Evolutionary conservation across 345 rosid genomes (phyloP).

Genomic region (Citrus cavaleriei): DNA sequence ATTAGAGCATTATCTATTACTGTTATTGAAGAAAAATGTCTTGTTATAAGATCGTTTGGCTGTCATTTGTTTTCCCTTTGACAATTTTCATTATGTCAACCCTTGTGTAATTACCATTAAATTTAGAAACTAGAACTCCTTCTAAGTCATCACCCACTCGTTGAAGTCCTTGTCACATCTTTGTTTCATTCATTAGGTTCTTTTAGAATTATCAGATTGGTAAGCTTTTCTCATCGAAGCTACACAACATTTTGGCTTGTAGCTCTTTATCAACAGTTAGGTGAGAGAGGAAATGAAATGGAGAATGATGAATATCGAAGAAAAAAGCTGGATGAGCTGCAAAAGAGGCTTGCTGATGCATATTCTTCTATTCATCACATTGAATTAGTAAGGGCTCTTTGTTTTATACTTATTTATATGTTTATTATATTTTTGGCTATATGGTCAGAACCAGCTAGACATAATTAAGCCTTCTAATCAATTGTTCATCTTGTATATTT

Average conservation of each 20-base stretch:
- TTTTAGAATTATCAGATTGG: neutral
- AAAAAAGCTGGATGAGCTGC: conserved; percentile 75
- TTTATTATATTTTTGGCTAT: neutral
- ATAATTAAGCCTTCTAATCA: neutral
- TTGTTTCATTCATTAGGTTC: neutral
- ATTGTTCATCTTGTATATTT: conserved; percentile 9
- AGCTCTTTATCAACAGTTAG: conserved; percentile 71
- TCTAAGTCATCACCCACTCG: neutral
- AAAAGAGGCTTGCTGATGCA: conserved; percentile 82
- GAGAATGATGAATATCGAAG: conserved; percentile 83
- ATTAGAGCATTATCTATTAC: neutral
- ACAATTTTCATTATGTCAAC: neutral
- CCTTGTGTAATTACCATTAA: neutral
- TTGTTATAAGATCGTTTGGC: neutral
- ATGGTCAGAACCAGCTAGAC: neutral
- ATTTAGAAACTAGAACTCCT: neutral
- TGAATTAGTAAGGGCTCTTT: conserved; percentile 54
- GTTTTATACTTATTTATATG: neutral
- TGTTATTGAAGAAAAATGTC: neutral
- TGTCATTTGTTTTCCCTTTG: neutral
- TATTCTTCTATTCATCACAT: conserved; percentile 82
- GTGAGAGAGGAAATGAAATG: conserved; percentile 81
- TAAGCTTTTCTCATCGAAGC: neutral
- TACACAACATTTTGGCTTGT: conserved; percentile 16
- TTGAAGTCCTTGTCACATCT: neutral